Evolutionary conservation across 2,329 filamentous ascomycete genomes (phyloP).

Genomic region (Pseudonectria foliicola): DNA sequence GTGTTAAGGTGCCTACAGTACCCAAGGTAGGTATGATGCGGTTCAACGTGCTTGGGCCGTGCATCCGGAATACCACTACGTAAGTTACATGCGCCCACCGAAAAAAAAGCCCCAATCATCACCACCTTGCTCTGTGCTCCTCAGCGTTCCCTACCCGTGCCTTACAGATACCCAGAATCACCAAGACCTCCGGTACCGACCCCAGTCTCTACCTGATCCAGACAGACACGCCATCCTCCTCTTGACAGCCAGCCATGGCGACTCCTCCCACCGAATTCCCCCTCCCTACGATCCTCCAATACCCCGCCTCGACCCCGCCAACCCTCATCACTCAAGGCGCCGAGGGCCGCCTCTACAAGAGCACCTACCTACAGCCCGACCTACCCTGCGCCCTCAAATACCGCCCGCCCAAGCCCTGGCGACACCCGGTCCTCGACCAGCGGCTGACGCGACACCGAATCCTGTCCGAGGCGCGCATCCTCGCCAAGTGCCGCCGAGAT

Average conservation of each 20-base stretch:
- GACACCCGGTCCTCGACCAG: constrained; percentile 81
- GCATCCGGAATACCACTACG: too few relatives aligned
- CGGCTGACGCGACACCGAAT: constrained; percentile 83
- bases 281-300: constrained; percentile 59
- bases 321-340: constrained; percentile 84
- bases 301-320: constrained; percentile 53
- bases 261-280: constrained; percentile 27
- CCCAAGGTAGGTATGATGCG: too few relatives aligned
- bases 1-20: too few relatives aligned
- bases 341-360: constrained; percentile 89
- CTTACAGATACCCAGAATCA: constrained; percentile 15
- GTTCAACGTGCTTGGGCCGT: too few relatives aligned
- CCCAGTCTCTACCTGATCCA: background rate
- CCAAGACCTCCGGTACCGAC: constrained; percentile 2
- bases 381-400: constrained; percentile 79
- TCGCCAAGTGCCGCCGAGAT: constrained; percentile 70
- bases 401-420: constrained; percentile 84
- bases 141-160: constrained; percentile 12
- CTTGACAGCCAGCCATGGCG: constrained; percentile 7
- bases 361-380: constrained; percentile 63
- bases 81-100: background rate
- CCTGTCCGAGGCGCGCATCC: constrained; percentile 78
- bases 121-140: too few relatives aligned
- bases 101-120: too few relatives aligned
- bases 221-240: constrained; percentile 5